These are phyloP conservation scores for Clarireedia paspali DNA, from an alignment of 2,329 filamentous ascomycete genomes.

Conservation along the genomic window DNA sequence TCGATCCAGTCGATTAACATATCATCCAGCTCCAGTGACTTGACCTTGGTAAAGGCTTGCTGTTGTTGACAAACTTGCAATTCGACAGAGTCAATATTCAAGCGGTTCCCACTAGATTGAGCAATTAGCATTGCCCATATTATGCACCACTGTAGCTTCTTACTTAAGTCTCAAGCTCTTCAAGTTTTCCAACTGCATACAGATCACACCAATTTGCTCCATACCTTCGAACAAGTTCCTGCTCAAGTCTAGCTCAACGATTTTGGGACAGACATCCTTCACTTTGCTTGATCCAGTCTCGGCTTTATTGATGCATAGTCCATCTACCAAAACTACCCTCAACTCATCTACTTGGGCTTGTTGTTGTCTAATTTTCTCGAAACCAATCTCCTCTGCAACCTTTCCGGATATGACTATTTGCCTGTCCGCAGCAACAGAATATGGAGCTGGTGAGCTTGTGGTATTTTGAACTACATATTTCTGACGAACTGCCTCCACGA, in stretches of 20 bases:
- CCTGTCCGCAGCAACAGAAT: constrained; percentile 31
- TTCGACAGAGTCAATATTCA: constrained; percentile 41
- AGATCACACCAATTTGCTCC: constrained; percentile 62
- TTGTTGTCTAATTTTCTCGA: constrained; percentile 81
- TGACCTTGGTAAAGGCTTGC: constrained; percentile 41
- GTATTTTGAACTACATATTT: constrained; percentile 57
- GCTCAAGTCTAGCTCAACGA: constrained; percentile 76
- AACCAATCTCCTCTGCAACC: constrained; percentile 86
- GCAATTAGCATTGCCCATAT: constrained; percentile 6
- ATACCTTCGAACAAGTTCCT: constrained; percentile 71
- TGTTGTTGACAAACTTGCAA: constrained; percentile 16
- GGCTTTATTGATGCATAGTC: constrained; percentile 49
- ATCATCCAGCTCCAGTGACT: constrained; percentile 58
- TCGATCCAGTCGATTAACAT: constrained; percentile 60
- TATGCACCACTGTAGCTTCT: constrained; percentile 24
- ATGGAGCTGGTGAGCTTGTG: constrained; percentile 10
- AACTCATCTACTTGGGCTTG: constrained; percentile 73
- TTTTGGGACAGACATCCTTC: constrained; percentile 50
- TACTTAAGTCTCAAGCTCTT: constrained; percentile 65
- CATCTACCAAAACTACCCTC: constrained; percentile 75
- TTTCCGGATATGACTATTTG: constrained; percentile 69
- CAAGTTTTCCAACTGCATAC: constrained; percentile 58
- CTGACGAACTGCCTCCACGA: constrained; percentile 69
- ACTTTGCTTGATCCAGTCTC: constrained; percentile 34
- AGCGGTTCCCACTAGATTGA: constrained; percentile 62